Percentiles rank a stretch among this genome's conserved stretches.
phyloP scores from a whole-genome alignment of 169 alveolate species.

The Plasmodium relictum region DNA sequence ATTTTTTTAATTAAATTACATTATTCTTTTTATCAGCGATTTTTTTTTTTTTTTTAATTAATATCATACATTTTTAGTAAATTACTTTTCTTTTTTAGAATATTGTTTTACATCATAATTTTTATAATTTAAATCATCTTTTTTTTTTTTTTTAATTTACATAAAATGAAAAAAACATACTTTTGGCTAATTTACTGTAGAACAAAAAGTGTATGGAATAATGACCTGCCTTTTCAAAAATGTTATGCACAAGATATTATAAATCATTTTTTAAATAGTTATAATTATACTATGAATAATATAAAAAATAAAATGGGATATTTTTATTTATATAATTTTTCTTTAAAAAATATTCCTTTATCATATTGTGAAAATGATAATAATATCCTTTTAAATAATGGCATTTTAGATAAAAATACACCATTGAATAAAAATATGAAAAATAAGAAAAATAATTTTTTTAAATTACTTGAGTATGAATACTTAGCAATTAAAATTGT shows the following conservation, averaged over 20 bases:
- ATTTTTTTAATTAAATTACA: no score
- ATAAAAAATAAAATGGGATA: constrained; percentile 7
- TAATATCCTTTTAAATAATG: no score
- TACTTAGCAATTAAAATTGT: constrained; percentile 5
- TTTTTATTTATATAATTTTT: constrained; percentile 1
- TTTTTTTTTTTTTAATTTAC: background rate
- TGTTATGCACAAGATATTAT: constrained; percentile 7
- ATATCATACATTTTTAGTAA: no score
- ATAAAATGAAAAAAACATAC: constrained; percentile 31
- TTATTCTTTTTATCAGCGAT: no score
- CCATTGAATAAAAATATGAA: background rate
- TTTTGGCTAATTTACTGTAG: constrained; percentile 16
- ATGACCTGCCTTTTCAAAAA: background rate
- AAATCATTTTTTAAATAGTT: constrained; percentile 10
- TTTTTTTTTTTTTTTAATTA: no score
- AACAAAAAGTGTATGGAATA: constrained; percentile 22
- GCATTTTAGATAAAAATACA: no score
- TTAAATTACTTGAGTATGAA: constrained; percentile 23
- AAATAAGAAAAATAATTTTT: constrained; percentile 2
- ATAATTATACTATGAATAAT: constrained; percentile 8
- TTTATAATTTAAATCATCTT: background rate
- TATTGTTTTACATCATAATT: no score
- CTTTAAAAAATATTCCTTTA: constrained; percentile 3
- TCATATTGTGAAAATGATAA: constrained; percentile 20
- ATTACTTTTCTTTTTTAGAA: no score